Base-by-base conservation (phyloP, 805 yeast species). In the Isabelozyma heimii region DNA sequence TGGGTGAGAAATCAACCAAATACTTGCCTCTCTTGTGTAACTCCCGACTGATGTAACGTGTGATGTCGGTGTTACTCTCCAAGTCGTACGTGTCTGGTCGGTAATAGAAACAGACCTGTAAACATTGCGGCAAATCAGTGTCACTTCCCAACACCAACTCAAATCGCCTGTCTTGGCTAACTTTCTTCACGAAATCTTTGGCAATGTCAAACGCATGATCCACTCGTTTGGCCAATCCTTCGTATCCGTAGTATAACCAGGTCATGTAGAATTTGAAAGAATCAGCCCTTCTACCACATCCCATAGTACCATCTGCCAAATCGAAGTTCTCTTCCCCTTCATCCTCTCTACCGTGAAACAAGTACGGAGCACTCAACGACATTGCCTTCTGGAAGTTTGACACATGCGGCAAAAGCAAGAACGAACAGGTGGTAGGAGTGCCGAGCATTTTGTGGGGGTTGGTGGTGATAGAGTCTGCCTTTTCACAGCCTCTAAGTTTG, bases 401-500 rank as follows among this genome's bases (percentile, higher is more conserved):
- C 41, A 81, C 85, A 58, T 88, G 83, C 1, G 94, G 94, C 7
- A 88, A 72, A 42, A 89, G 72, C 49, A 89, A 68, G 62, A 89
- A 89, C 14, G 92, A 86, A 57, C 85, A 81, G 0, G 89, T 84
- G 28, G 80, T 81, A 46, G 96, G 96, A 12, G 87, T 89, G n/a
- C 96, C 96, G 40, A 89, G 76, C 88, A 87, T 83, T 60, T 89
- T 89, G 70, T 89, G 96, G 3, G 96, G 96, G 60, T 89, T 89
- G 17, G 83, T 79, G 1, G 96, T 89, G 48, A 89, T 75, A 9
- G 91, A 85, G 64, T 89, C 81, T 1, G 94, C 96, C 16, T 75
- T 60, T 40, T 85, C 79, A 30, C 79, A 63, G 1, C 96, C 96
- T 14, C 65, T 60, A 51, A 89, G 64, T 54, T 77, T 76, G 48